Percentiles rank a stretch among this genome's conserved stretches.
phyloP scores from a whole-genome alignment of 169 alveolate genomes.

The Ichthyophthirius multifiliis region DNA sequence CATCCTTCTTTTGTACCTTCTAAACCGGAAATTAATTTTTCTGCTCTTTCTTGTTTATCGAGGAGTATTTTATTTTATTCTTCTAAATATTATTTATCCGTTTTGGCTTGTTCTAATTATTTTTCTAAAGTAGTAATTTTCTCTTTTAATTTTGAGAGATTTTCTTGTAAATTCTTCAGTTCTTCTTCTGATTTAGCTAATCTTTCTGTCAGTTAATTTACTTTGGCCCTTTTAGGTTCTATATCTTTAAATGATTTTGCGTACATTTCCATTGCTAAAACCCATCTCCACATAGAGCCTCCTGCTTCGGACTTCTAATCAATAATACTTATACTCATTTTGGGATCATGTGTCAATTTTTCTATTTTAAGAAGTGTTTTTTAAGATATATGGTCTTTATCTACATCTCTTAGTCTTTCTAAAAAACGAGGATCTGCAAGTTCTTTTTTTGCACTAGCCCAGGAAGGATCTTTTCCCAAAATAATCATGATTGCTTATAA shows the following conservation, averaged over 20 bases:
- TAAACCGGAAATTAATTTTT: slow-evolving; percentile 90
- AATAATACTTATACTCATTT: slow-evolving; percentile 63
- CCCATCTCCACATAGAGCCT: slow-evolving; percentile 95
- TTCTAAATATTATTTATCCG: slow-evolving; percentile 76
- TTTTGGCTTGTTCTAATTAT: slow-evolving; percentile 72
- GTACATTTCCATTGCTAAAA: slow-evolving; percentile 93
- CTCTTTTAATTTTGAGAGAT: slow-evolving; percentile 78
- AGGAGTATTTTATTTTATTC: slow-evolving; percentile 84
- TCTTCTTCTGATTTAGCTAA: slow-evolving; percentile 84
- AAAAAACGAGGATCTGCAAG: slow-evolving; percentile 93
- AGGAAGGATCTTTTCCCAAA: slow-evolving; percentile 89
- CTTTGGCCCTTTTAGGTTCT: slow-evolving; percentile 96
- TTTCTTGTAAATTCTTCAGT: slow-evolving; percentile 76
- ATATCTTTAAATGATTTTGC: slow-evolving; percentile 95
- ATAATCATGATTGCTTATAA: slow-evolving; percentile 93
- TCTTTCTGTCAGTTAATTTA: slow-evolving; percentile 85
- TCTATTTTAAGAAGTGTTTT: slow-evolving; percentile 86
- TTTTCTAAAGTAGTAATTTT: slow-evolving; percentile 79
- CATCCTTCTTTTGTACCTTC: slow-evolving; percentile 93
- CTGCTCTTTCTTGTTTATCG: slow-evolving; percentile 92
- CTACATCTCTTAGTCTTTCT: slow-evolving; percentile 85
- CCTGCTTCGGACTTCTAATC: slow-evolving; percentile 92
- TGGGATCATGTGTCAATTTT: slow-evolving; percentile 52
- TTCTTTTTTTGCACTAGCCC: slow-evolving; percentile 93
- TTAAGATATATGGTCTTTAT: slow-evolving; percentile 89